Evolutionary conservation across 2,329 filamentous ascomycete species (phyloP), one percentile per base, ranked within the genome.

Genomic region (Paracorniculantispora psalliotae): DNA sequence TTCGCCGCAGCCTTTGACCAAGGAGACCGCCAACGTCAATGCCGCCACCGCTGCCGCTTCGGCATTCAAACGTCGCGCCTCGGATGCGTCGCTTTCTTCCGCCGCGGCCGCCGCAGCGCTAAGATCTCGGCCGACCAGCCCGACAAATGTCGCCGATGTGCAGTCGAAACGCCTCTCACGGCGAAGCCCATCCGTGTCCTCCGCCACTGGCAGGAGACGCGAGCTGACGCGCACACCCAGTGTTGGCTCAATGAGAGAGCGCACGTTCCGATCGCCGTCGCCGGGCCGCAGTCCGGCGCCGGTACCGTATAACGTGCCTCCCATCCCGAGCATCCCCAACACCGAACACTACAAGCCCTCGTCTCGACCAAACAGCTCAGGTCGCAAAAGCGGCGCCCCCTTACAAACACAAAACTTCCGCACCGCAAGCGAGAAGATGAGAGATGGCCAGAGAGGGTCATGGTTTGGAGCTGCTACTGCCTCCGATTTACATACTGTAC

Each of bases 81-180:
- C 66, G 83, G 55, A 61, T 58, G 79, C 77, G 61, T 85, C 84
- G 60, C 80, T 96, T 46, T 96, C 92, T 43, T 88, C 89, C 37
- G 90, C 92, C 7, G 93, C 93, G 13, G 92, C 93, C 7, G 92
- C 91, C 17, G 87, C 92, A 28, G 92, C 92, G 49, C 81, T 97
- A 60, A 87, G 88, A 69, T 89, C 88, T 48, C 85, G 89, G 65
- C 87, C 91, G 10, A 86, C 86, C 54, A 87, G 89, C 2, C 92
- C 91, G 23, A 93, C 87, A 54, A 86, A 87, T 65, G 88, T 96
- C 59, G 88, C 85, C 71, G 85, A 91, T 68, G 85, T 96, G 47
- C 89, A 96, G 73, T 96, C 93, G 6, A 96, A 93, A 77, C 89
- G 92, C 69, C 92, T 89, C 69, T 72, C 85, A 61, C 85, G 91